phyloP scores from a whole-genome alignment of 2,329 filamentous ascomycete genomes.

The Penicillium sp. region DNA sequence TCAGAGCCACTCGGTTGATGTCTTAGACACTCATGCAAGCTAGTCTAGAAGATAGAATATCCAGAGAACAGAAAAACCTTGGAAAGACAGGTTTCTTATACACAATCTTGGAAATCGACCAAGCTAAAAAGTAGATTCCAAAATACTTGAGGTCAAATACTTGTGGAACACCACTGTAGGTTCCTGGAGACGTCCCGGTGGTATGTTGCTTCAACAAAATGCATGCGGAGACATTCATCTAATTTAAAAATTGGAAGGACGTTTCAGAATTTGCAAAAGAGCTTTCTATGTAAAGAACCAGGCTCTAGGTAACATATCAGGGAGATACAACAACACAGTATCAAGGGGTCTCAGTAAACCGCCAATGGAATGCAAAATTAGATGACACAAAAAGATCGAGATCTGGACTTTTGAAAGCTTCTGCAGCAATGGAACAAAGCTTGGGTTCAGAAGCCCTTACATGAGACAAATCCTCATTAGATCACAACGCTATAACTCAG shows the following conservation, averaged over 20 bases:
- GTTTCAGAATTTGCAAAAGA: not conserved
- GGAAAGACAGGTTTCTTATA: no score
- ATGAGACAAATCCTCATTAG: constrained; percentile 11
- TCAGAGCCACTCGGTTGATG: no score
- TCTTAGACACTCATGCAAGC: no score
- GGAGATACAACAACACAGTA: not conserved
- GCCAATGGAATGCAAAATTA: constrained; percentile 2
- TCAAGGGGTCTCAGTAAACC: not conserved
- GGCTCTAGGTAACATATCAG: constrained; percentile 3
- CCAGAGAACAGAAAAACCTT: no score
- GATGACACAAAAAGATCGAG: not conserved
- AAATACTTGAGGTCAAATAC: no score
- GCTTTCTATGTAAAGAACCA: constrained; percentile 1
- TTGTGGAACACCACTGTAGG: no score
- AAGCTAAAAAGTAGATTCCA: no score
- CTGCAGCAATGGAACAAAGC: not conserved
- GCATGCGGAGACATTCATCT: no score
- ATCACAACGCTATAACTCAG: constrained; percentile 16
- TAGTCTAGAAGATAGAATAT: no score
- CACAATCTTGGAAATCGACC: no score
- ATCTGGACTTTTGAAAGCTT: not conserved
- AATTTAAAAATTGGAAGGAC: not conserved
- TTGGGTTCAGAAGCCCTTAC: not conserved
- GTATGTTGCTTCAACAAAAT: no score
- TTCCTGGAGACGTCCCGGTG: no score